A percentile compares a stretch with the other conserved stretches of the same genome.
Conservation (phyloP, 176 grass and related monocot genomes). For the Aegilops tauschii region DNA sequence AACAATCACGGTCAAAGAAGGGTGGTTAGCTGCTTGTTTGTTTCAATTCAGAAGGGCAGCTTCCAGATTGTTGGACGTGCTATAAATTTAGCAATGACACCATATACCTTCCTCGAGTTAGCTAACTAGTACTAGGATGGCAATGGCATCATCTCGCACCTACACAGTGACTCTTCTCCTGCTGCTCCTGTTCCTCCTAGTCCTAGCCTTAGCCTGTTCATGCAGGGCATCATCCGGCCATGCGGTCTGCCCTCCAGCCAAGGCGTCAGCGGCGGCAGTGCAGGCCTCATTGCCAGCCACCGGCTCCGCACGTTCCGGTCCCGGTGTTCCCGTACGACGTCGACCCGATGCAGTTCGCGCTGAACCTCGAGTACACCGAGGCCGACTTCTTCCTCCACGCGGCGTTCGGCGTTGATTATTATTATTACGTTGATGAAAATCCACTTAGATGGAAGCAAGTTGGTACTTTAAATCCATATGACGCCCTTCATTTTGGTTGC, state of each 20-base stretch:
- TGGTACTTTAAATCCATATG: background rate
- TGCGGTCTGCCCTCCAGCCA: background rate
- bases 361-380: constrained; percentile 77
- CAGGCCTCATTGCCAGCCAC: background rate
- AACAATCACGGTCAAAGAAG: background rate
- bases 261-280: background rate
- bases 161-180: background rate
- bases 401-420: constrained; percentile 20
- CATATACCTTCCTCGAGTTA: background rate
- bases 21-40: background rate
- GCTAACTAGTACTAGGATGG: background rate
- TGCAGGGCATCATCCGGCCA: background rate
- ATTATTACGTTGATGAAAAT: no score
- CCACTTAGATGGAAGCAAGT: background rate
- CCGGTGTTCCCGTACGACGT: constrained; percentile 56
- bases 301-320: constrained; percentile 8
- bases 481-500: background rate
- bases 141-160: background rate
- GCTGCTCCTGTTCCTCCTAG: constrained; percentile 19
- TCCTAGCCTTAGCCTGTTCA: background rate
- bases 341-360: constrained; percentile 54
- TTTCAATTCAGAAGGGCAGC: background rate
- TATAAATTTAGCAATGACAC: constrained; percentile 18
- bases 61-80: background rate
- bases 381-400: constrained; percentile 64